A percentile compares a stretch with the other conserved stretches of the same genome.
These are phyloP conservation scores for Talaromyces sp. DNA, from an alignment of 2,329 filamentous ascomycete genomes.

Conservation along the genomic window DNA sequence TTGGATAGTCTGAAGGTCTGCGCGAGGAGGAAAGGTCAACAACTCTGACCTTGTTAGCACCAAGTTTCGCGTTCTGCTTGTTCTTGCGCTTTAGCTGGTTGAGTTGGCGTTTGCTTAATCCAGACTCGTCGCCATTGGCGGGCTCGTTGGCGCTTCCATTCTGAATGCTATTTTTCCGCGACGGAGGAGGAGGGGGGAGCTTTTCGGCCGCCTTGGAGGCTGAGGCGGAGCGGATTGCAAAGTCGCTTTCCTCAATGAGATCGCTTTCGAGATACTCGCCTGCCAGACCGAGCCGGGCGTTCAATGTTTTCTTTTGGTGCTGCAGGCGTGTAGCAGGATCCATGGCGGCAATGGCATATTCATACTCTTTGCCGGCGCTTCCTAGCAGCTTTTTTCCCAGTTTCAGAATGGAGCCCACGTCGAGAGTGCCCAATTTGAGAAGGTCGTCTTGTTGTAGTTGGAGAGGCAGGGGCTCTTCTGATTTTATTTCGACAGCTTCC, in stretches of 20 bases:
- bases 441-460: slow-evolving; percentile 54
- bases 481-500: slow-evolving; percentile 27
- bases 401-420: slow-evolving; percentile 74
- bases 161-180: slow-evolving; percentile 41
- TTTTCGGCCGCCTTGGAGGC: slow-evolving; percentile 51
- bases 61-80: slow-evolving; percentile 83
- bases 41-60: slow-evolving; percentile 82
- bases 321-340: slow-evolving; percentile 75
- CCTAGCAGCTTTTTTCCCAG: slow-evolving; percentile 80
- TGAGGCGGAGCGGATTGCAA: slow-evolving; percentile 40
- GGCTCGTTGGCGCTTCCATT: slow-evolving; percentile 45
- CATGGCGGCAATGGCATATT: slow-evolving; percentile 76
- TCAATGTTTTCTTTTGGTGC: slow-evolving; percentile 85
- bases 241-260: slow-evolving; percentile 62
- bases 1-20: slow-evolving; percentile 60
- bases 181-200: slow-evolving; percentile 35
- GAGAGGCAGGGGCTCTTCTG: slow-evolving; percentile 23
- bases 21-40: slow-evolving; percentile 75
- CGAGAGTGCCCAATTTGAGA: slow-evolving; percentile 68
- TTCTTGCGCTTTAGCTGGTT: slow-evolving; percentile 93
- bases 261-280: slow-evolving; percentile 84
- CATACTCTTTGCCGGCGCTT: slow-evolving; percentile 74
- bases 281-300: slow-evolving; percentile 74
- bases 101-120: slow-evolving; percentile 84
- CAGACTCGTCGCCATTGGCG: slow-evolving; percentile 59